Evolutionary conservation across 2,329 filamentous ascomycete species (phyloP), one percentile per base, ranked within the genome.

Genomic region (Aspergillus sp.): DNA sequence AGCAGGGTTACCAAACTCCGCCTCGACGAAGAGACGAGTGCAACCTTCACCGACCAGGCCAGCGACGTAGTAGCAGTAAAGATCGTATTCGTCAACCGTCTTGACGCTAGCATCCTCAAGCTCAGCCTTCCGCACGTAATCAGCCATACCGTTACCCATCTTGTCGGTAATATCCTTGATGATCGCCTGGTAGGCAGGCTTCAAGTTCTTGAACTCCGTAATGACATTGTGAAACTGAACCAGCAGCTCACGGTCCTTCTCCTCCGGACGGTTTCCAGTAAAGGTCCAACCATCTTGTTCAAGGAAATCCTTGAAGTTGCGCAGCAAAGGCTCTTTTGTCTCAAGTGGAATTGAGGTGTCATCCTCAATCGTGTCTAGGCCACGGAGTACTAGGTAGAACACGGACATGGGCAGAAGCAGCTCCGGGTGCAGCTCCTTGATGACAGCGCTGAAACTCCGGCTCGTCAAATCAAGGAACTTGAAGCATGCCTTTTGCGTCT

Each of bases 71-170:
- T 96, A 93, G 81, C 95, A 99, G 83, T 99, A 99, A 58, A 93
- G 82, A 80, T 99, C 93, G 77, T 98, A 99, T 70, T 98, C 93
- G 56, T 89, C 85, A 69, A 96, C 81, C 0, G 91, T 94, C 73
- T 92, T 85, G 62, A 98, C 89, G 52, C 92, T 92, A 62, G 92
- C 87, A 67, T 86, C 82, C 70, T 93, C 92, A 78, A 91, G 85
- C 70, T 95, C 91, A 15, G 91, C 89, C 71, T 96, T 95, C 68
- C 91, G 84, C 46, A 87, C 91, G 76, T 96, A 99, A 79, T 99
- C 94, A 30, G 95, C 95, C 95, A 99, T 99, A 69, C 95, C 95
- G 73, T 98, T 93, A 66, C 93, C 94, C 95, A 99, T 99, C 80
- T 92, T 91, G 73, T 89, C 83, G 34, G 93, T 92, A 74, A 98